phyloP scores from a whole-genome alignment of 441 rosid genomes.

The Populus trichocarpa region DNA sequence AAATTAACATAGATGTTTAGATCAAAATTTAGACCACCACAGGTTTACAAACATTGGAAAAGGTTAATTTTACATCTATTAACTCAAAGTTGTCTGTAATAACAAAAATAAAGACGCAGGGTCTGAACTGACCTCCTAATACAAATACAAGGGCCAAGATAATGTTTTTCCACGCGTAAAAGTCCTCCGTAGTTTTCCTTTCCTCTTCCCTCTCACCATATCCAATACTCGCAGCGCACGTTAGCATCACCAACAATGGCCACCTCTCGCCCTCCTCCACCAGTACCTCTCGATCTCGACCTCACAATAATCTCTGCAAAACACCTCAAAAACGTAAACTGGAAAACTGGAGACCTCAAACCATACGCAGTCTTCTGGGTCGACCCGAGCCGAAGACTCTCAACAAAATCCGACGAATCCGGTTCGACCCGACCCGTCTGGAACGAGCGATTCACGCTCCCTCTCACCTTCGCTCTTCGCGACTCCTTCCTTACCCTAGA shows the following conservation, averaged over 20 bases:
- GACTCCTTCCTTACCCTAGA: slow-evolving; percentile 48
- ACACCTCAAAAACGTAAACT: slow-evolving; percentile 77
- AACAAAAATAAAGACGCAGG: no score
- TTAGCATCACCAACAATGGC: slow-evolving; percentile 26
- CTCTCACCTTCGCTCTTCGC: slow-evolving; percentile 34
- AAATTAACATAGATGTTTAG: no score
- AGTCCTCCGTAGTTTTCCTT: no score
- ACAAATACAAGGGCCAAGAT: no score
- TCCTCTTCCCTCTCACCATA: neutral
- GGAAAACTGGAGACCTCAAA: slow-evolving; percentile 65
- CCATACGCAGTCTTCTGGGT: slow-evolving; percentile 72
- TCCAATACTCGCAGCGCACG: neutral
- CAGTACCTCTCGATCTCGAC: slow-evolving; percentile 36
- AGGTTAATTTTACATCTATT: no score
- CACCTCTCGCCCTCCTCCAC: slow-evolving; percentile 28
- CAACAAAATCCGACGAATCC: slow-evolving; percentile 58
- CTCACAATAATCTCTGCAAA: slow-evolving; percentile 59
- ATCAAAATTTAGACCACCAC: no score
- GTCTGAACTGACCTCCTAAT: no score
- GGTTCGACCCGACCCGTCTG: slow-evolving; percentile 60
- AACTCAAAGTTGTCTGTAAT: no score
- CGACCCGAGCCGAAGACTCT: slow-evolving; percentile 41
- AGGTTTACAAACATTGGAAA: no score
- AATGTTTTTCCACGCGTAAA: no score
- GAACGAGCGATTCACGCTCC: slow-evolving; percentile 54